Base-by-base conservation (phyloP, 495 filamentous ascomycete genomes). In the Pyronema domesticum region DNA sequence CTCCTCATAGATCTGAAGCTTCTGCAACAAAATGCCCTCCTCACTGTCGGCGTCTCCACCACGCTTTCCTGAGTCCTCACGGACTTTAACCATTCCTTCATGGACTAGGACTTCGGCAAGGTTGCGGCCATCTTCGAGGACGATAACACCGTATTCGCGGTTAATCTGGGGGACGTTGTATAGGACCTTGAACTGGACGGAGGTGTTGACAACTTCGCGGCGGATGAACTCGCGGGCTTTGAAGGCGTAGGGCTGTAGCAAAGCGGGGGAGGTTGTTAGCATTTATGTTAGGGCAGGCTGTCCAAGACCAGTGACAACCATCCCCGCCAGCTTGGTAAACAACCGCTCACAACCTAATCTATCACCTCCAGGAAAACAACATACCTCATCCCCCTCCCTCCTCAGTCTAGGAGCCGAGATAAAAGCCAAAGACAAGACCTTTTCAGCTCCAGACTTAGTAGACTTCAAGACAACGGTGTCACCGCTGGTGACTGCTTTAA, bases 161-260 rank as follows among this genome's bases (percentile, higher is more conserved):
- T 36, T 52, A 50, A 71, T 73, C 45, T 81, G 83, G 7, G 91
- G 86, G 49, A 95, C 82, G 40, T 77, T 80, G 70, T 96, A 88
- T 37, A 89, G 71, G 33, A 88, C 75, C 34, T 78, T 74, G 76
- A 91, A 94, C 62, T 86, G 80, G 54, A 99, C 70, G 10, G 80
- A 75, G 66, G 94, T 94, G 56, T 89, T 89, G 53, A 99, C 86
- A 7, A 82, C 72, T 42, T 86, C 70, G 47, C 82, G 80, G 54
- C 93, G 80, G 35, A 96, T 76, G 65, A 82, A 89, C 65, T 99
- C 91, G 53, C 93, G 84, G 43, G 93, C 94, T 68, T 88, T 81
- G 68, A 94, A 96, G 39, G 82, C 89, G 60, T 80, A 89, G 15
- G 82, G 78, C 78, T 83, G 54, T 46, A 61, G 56, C 47, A 44